A percentile compares a stretch with the other conserved stretches of the same genome.
These are phyloP conservation scores for Aspergillus sclerotiicarbonarius DNA, from an alignment of 495 filamentous ascomycete species.

Conservation along the genomic window DNA sequence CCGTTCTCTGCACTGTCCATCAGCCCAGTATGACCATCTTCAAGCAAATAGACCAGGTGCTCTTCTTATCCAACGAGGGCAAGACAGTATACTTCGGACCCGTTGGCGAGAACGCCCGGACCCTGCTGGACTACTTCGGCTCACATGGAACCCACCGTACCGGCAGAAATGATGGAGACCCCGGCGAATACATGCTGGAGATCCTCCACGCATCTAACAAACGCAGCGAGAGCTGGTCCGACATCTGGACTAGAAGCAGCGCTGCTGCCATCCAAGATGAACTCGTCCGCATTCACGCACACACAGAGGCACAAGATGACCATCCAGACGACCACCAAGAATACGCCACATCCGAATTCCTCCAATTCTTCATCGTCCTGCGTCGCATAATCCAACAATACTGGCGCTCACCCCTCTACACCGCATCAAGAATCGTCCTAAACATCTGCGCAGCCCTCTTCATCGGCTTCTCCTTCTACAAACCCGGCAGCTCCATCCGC, in stretches of 20 bases:
- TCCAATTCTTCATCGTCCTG: conserved; percentile 46
- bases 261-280: background rate
- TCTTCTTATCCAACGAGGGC: conserved; percentile 77
- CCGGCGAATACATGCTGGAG: conserved; percentile 90
- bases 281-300: conserved; percentile 49
- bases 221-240: conserved; percentile 64
- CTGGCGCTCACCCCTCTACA: conserved; percentile 53
- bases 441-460: conserved; percentile 28
- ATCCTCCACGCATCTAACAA: conserved; percentile 50
- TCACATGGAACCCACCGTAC: conserved; percentile 57
- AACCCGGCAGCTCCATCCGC: conserved; percentile 40
- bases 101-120: conserved; percentile 70
- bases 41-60: conserved; percentile 82
- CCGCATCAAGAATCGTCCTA: conserved; percentile 30
- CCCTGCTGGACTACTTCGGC: conserved; percentile 74
- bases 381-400: conserved; percentile 47
- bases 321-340: conserved; percentile 31
- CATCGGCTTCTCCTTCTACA: conserved; percentile 44
- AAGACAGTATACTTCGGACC: conserved; percentile 85
- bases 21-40: conserved; percentile 91
- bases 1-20: conserved; percentile 91
- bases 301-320: conserved; percentile 21
- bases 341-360: conserved; percentile 49
- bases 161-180: conserved; percentile 68
- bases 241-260: conserved; percentile 65